Base-by-base conservation (phyloP, 768 basidiomycete genomes). In the Glaciozyma antarctica region DNA sequence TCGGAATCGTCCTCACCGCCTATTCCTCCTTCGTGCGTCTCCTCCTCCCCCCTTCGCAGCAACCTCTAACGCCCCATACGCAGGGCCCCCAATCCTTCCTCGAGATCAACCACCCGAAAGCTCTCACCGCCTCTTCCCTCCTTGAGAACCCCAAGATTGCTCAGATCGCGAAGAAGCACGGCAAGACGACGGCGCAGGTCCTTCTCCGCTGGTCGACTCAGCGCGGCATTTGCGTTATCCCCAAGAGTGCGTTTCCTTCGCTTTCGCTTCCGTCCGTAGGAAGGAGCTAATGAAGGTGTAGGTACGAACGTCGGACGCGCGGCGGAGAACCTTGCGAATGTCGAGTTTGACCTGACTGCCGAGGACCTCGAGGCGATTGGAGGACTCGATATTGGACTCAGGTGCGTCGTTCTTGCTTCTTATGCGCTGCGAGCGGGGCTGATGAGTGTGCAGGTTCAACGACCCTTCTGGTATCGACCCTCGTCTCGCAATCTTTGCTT, bases 121-220 rank as follows among this genome's bases (percentile, higher is more conserved):
- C 77, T 15, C 76, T 77, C 19, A 66, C 34, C 38, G 38, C 30
- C 12, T 22, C 78, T 3, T 49, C 62, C 15, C 53, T 70, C 41
- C 57, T 67, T 45, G 58, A 65, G 51, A 54, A 65, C 62, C 34
- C 53, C 54, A 61, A 52, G 26, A 65, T 73, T 30, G 54, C 30
- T 52, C 24, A 44, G 22, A 65, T 73, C 43, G 65, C 66, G 1
- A 30, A 60, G 26, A 65, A 57, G 48, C 63, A 61, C 61, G 49
- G 57, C 30, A 73, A 65, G 79, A 78, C 76, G 9, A 65, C 76
- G 10, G 86, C 86, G 10, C 87, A 89, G 75, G 82, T 89, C 28
- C 77, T 89, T 47, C 81, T 90, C 60, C 81, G 87, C 69, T 90
- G 88, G 88, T 83, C 86, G 2, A 86, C 85, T 19, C 86, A 88